These are phyloP conservation scores for Ophiocordyceps camponoti-leonardi DNA, from an alignment of 2,329 filamentous ascomycete genomes.

Conservation along the genomic window DNA sequence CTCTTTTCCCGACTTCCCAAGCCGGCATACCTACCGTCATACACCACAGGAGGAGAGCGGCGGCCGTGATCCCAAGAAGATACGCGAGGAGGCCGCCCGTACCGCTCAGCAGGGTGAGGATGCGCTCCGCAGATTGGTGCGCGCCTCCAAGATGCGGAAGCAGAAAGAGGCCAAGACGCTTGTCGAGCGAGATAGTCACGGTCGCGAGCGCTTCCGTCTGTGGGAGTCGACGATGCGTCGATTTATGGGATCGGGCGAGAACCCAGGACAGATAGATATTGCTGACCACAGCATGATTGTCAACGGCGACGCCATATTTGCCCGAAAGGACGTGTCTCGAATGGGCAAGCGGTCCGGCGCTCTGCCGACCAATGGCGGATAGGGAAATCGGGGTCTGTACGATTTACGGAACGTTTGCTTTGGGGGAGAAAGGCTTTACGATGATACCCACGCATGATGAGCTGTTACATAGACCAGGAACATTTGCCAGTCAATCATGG, in stretches of 20 bases:
- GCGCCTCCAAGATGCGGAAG: conserved; percentile 45
- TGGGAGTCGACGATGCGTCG: conserved; percentile 46
- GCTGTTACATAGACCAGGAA: too few species aligned
- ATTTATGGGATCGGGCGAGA: conserved; percentile 22
- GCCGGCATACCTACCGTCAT: conserved; percentile 45
- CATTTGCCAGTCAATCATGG: too few species aligned
- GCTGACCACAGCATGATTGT: conserved; percentile 50
- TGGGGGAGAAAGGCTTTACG: neutral
- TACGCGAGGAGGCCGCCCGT: conserved; percentile 40
- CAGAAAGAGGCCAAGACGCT: conserved; percentile 44
- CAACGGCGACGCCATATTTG: conserved; percentile 34
- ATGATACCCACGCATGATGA: neutral
- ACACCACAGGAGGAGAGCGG: conserved; percentile 33
- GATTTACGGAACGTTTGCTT: too few species aligned
- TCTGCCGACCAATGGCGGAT: conserved; percentile 7
- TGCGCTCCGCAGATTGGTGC: conserved; percentile 39
- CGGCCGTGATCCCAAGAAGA: conserved; percentile 34
- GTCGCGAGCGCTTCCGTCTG: conserved; percentile 36
- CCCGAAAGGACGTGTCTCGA: conserved; percentile 34
- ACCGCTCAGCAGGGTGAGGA: conserved; percentile 46
- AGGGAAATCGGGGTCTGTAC: neutral
- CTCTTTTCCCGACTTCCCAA: conserved; percentile 44
- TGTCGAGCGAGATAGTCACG: conserved; percentile 32
- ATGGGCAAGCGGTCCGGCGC: conserved; percentile 21
- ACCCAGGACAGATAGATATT: conserved; percentile 28